A percentile compares a stretch with the other conserved stretches of the same genome.
These are phyloP conservation scores for Phyllosticta ampelicida DNA, from an alignment of 2,329 filamentous ascomycete species.

Conservation along the genomic window DNA sequence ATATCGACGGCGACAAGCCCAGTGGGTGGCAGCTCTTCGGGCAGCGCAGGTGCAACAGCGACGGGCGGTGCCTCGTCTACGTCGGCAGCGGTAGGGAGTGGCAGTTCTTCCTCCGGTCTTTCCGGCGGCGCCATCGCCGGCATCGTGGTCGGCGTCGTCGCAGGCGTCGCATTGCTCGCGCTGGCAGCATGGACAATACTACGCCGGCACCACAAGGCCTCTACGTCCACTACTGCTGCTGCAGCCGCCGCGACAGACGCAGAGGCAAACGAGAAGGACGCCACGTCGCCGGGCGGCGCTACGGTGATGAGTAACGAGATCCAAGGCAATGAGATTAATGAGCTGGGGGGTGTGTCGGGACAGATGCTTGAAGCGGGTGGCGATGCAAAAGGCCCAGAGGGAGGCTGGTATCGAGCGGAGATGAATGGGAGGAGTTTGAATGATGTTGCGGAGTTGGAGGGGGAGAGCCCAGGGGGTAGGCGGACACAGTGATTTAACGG, in stretches of 20 bases:
- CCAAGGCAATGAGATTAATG: neutral
- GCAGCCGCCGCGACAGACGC: neutral
- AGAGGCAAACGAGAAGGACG: neutral
- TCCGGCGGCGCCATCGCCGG: constrained; percentile 17
- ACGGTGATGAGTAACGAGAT: neutral
- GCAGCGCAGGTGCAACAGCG: neutral
- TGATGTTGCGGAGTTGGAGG: neutral
- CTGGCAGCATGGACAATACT: constrained; percentile 6
- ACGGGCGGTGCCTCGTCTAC: constrained; percentile 6
- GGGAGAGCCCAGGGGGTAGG: neutral
- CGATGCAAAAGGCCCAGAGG: neutral
- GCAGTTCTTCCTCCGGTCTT: neutral
- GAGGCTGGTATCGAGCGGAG: neutral
- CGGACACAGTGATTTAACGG: neutral
- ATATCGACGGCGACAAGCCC: neutral
- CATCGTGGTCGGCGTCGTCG: constrained; percentile 15
- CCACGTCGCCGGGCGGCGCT: neutral
- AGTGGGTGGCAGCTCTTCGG: neutral
- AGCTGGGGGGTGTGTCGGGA: neutral
- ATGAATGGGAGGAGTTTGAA: neutral
- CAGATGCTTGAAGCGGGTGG: neutral
- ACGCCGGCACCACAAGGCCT: constrained; percentile 1
- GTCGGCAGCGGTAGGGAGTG: neutral
- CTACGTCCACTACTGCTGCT: constrained; percentile 12
- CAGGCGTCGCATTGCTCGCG: constrained; percentile 13